These are phyloP conservation scores for Pseudonectria buxi DNA, from an alignment of 2,329 filamentous ascomycete species.

Conservation along the genomic window DNA sequence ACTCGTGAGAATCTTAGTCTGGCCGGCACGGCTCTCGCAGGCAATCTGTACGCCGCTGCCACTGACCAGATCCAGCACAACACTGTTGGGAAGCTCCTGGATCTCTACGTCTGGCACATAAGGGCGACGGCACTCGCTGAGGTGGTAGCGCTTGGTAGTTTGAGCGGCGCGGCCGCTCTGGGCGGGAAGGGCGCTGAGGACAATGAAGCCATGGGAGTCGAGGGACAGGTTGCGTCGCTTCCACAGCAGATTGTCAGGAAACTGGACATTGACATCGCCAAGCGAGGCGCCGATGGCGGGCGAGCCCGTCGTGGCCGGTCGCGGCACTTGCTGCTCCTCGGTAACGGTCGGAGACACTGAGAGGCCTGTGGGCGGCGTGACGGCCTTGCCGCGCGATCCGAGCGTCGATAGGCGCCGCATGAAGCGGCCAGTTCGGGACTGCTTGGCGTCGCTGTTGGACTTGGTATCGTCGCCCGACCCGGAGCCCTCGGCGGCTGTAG, in stretches of 20 bases:
- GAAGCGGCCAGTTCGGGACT: conserved; percentile 48
- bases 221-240: conserved; percentile 86
- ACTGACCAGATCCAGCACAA: conserved; percentile 54
- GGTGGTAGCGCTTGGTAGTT: conserved; percentile 69
- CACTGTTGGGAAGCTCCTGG: conserved; percentile 87
- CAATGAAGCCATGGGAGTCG: conserved; percentile 74
- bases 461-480: conserved; percentile 42
- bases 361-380: conserved; percentile 33
- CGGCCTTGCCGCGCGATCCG: conserved; percentile 36
- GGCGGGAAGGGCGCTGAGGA: conserved; percentile 60
- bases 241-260: conserved; percentile 93
- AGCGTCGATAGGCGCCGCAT: conserved; percentile 54
- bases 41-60: conserved; percentile 57
- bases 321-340: conserved; percentile 38
- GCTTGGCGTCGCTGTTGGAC: conserved; percentile 38
- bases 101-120: conserved; percentile 83
- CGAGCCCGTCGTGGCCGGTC: conserved; percentile 24
- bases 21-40: conserved; percentile 54
- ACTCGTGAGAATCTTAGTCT: conserved; percentile 49
- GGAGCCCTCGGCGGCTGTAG: conserved; percentile 37
- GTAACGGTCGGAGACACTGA: conserved; percentile 39
- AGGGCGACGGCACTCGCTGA: conserved; percentile 74
- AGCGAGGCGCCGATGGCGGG: conserved; percentile 56
- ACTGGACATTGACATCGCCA: conserved; percentile 93
- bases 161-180: conserved; percentile 41